Percentiles rank a stretch among this genome's conserved stretches.
Conservation (phyloP, 371 early-diverging fungal species). For the Circinella umbellata region DNA sequence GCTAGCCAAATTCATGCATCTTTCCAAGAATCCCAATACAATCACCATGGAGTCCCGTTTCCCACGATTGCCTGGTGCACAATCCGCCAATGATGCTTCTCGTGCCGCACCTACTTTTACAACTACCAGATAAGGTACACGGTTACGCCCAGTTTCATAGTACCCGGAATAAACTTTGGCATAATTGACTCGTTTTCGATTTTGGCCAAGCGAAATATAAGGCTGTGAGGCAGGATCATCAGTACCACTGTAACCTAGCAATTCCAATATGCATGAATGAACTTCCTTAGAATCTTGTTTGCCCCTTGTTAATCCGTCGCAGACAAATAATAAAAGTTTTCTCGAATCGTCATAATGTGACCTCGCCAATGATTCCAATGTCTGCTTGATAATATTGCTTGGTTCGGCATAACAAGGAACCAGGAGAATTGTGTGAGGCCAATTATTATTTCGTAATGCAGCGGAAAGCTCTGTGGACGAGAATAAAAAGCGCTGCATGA, state of each 20-base stretch:
- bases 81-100: slow-evolving; percentile 17
- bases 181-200: slow-evolving; percentile 34
- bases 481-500: slow-evolving; percentile 36
- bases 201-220: slow-evolving; percentile 45
- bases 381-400: slow-evolving; percentile 44
- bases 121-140: slow-evolving; percentile 52
- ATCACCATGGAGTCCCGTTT: slow-evolving; percentile 52
- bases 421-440: slow-evolving; percentile 46
- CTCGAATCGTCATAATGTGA: slow-evolving; percentile 49
- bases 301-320: slow-evolving; percentile 45
- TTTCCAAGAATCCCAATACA: slow-evolving; percentile 46
- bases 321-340: slow-evolving; percentile 58
- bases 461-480: slow-evolving; percentile 29
- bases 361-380: slow-evolving; percentile 51
- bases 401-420: slow-evolving; percentile 52
- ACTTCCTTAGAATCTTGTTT: slow-evolving; percentile 34
- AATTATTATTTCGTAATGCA: slow-evolving; percentile 6
- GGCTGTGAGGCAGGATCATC: slow-evolving; percentile 42
- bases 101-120: slow-evolving; percentile 45
- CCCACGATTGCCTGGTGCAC: slow-evolving; percentile 49
- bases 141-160: slow-evolving; percentile 49
- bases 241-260: slow-evolving; percentile 46
- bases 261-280: slow-evolving; percentile 38
- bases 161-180: slow-evolving; percentile 53
- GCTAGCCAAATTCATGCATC: slow-evolving; percentile 48